A percentile compares a stretch with the other conserved stretches of the same genome.
phyloP scores from a whole-genome alignment of 1,139 yeast genomes.

The Saccharomycopsis phalli region DNA sequence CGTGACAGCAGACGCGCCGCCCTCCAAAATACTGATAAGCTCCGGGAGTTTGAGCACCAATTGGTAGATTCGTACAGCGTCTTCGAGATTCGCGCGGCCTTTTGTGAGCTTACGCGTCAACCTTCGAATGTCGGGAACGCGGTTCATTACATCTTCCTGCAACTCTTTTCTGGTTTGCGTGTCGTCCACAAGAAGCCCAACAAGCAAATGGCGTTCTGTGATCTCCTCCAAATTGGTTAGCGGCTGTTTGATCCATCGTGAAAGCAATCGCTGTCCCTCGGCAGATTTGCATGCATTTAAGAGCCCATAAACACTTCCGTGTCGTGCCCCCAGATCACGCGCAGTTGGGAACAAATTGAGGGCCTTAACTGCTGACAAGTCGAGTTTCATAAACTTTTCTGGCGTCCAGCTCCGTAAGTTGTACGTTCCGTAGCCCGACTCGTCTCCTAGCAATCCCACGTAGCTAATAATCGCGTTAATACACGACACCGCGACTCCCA shows the following conservation, averaged over 20 bases:
- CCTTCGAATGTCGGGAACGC: slow-evolving; percentile 77
- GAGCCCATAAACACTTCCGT: slow-evolving; percentile 68
- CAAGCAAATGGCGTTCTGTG: slow-evolving; percentile 60
- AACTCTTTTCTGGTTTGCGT: slow-evolving; percentile 55
- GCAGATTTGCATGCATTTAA: slow-evolving; percentile 80
- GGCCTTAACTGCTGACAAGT: slow-evolving; percentile 83
- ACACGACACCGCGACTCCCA: slow-evolving; percentile 30
- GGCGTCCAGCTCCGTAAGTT: slow-evolving; percentile 60
- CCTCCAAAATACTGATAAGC: slow-evolving; percentile 40
- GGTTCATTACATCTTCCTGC: slow-evolving; percentile 57
- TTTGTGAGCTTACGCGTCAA: slow-evolving; percentile 55
- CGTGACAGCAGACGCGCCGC: slow-evolving; percentile 26
- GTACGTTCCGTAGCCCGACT: slow-evolving; percentile 43
- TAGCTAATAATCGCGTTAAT: slow-evolving; percentile 56
- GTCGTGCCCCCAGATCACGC: slow-evolving; percentile 36
- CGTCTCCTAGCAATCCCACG: slow-evolving; percentile 50
- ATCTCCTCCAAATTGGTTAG: slow-evolving; percentile 56
- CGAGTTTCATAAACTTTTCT: slow-evolving; percentile 75
- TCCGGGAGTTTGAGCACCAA: slow-evolving; percentile 65
- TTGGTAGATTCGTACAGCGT: slow-evolving; percentile 85
- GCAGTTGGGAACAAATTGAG: slow-evolving; percentile 71
- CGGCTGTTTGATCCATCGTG: slow-evolving; percentile 96
- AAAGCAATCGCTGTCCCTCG: slow-evolving; percentile 75
- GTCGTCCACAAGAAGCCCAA: slow-evolving; percentile 63
- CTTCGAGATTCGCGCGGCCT: slow-evolving; percentile 57